Evolutionary conservation across 169 alveolate species (phyloP).

Genomic region (Cryptosporidium viatorum): DNA sequence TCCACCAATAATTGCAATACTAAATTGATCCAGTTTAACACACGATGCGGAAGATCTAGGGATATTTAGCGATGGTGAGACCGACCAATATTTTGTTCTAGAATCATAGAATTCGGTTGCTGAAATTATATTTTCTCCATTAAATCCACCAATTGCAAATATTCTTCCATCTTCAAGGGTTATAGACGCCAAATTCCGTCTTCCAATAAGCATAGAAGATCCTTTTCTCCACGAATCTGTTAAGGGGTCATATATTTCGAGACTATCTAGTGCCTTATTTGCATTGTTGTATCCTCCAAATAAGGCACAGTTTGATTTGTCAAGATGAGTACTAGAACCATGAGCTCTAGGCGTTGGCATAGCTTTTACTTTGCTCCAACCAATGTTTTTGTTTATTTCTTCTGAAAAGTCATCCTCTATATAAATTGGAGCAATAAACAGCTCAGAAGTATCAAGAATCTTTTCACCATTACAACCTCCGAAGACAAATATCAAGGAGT

Average conservation of each 20-base stretch:
- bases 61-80: slow-evolving; percentile 12
- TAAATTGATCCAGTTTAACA: slow-evolving; percentile 31
- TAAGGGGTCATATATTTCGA: slow-evolving; percentile 62
- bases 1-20: slow-evolving; percentile 59
- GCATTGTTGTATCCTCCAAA: slow-evolving; percentile 61
- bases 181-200: slow-evolving; percentile 41
- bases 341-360: slow-evolving; percentile 44
- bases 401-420: background rate
- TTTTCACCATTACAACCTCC: slow-evolving; percentile 69
- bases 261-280: slow-evolving; percentile 26
- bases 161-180: slow-evolving; percentile 64
- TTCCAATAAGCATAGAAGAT: slow-evolving; percentile 36
- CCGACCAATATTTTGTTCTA: slow-evolving; percentile 56
- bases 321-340: slow-evolving; percentile 42
- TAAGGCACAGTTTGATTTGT: slow-evolving; percentile 30
- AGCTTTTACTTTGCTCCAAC: slow-evolving; percentile 53
- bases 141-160: slow-evolving; percentile 61
- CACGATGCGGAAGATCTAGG: slow-evolving; percentile 73
- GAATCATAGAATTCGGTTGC: slow-evolving; percentile 58
- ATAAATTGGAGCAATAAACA: slow-evolving; percentile 25
- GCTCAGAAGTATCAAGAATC: slow-evolving; percentile 53
- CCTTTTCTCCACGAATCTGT: slow-evolving; percentile 71
- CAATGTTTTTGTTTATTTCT: background rate
- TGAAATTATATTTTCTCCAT: slow-evolving; percentile 27
- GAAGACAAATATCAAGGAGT: slow-evolving; percentile 52